Conservation (phyloP, 306 rosid genomes). For the Senna tora region DNA sequence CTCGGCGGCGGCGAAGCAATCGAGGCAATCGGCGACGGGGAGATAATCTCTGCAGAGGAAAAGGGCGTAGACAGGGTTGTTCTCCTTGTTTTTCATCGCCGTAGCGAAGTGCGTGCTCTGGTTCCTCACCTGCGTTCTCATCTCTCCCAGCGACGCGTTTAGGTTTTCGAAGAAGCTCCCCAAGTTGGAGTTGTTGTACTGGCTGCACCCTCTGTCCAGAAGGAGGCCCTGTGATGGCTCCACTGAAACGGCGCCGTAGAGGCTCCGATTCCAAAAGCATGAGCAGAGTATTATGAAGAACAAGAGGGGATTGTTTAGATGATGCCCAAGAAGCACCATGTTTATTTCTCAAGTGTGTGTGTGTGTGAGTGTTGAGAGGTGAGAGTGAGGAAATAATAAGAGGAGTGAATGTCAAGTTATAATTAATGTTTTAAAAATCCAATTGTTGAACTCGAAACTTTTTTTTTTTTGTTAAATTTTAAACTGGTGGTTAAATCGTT, state of each 20-base stretch:
- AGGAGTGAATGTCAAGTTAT: too few species aligned
- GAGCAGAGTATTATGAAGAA: not conserved
- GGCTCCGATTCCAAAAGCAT: slow-evolving; percentile 24
- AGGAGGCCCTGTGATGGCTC: slow-evolving; percentile 48
- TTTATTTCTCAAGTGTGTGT: too few species aligned
- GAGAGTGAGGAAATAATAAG: too few species aligned
- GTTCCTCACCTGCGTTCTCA: slow-evolving; percentile 41
- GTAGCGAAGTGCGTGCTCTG: slow-evolving; percentile 50
- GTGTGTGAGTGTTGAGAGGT: too few species aligned
- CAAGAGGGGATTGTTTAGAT: too few species aligned
- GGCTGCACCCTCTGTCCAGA: slow-evolving; percentile 60
- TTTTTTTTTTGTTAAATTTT: too few species aligned
- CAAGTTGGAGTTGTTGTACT: slow-evolving; percentile 44
- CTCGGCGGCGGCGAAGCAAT: slow-evolving; percentile 49
- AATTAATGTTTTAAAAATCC: too few species aligned
- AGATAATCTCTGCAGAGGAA: slow-evolving; percentile 67
- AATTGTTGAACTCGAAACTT: too few species aligned
- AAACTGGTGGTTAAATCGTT: too few species aligned
- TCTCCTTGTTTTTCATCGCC: slow-evolving; percentile 41
- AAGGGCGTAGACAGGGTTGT: slow-evolving; percentile 40
- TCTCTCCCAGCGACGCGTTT: slow-evolving; percentile 46
- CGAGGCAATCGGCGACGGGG: slow-evolving; percentile 50
- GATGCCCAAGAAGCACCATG: too few species aligned
- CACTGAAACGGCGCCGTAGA: slow-evolving; percentile 35
- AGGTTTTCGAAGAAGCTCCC: slow-evolving; percentile 41